Base-by-base conservation (phyloP, 352 stramenopile genomes). In the Globisporangium nodosum region DNA sequence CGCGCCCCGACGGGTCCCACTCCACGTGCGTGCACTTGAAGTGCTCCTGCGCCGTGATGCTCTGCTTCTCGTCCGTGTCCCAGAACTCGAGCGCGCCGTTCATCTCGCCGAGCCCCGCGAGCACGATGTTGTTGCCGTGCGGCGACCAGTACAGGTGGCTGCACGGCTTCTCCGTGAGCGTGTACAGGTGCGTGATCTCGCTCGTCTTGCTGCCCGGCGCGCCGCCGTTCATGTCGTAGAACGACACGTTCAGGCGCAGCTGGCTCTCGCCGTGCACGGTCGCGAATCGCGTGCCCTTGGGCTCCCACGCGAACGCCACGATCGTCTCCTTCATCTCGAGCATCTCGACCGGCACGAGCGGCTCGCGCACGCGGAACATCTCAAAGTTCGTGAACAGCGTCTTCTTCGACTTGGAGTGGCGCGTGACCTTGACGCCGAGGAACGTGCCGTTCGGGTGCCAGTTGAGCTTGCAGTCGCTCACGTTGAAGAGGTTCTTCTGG, bases 321-420 rank as follows among this genome's bases (percentile, higher is more conserved):
- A 99, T 90, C 47, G 81, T 93, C 61, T 99, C 86, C 71, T 98
- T 98, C 58, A 99, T 88, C 73, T 99, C 95, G 15, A 99, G 76
- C 90, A 98, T 99, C 74, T 99, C 97, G 3, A 99, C 96, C 0
- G 97, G 96, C 63, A 99, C 89, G 53, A 97, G 92, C 37, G 85
- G 54, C 65, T 99, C 94, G 48, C 89, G 90, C 46, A 99, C 77
- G 55, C 96, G 85, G 80, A 99, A 99, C 47, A 99, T 76, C 73
- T 99, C 97, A 70, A 99, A 97, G 70, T 99, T 98, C 56, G 98
- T 99, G 81, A 97, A 99, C 49, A 98, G 81, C 40, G 96, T 99
- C 84, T 99, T 99, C 80, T 98, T 98, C 4, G 80, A 91, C 78
- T 93, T 95, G 65, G 81, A 92, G 74, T 93, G 83, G 42, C 85